Percentiles rank a stretch among this genome's conserved stretches.
Evolutionary conservation across 2,329 filamentous ascomycete genomes (phyloP).

Genomic region (Furcasterigmium furcatum): DNA sequence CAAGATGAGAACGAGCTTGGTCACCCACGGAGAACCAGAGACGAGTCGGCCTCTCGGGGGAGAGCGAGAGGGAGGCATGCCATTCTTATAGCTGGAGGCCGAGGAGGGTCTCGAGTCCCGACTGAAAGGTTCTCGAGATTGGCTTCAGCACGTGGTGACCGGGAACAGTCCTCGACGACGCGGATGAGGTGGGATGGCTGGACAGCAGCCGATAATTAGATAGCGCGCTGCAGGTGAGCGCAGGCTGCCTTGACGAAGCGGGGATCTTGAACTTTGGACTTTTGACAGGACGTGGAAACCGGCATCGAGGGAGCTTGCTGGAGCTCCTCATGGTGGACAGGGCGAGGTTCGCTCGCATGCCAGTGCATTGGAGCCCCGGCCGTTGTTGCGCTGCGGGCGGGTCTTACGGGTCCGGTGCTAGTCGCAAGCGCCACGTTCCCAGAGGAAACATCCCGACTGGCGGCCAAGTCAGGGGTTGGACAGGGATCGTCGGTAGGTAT

Average conservation of each 20-base stretch:
- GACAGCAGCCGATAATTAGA: too few species aligned
- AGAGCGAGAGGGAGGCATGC: constrained; percentile 7
- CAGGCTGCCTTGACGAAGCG: too few species aligned
- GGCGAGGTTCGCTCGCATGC: too few species aligned
- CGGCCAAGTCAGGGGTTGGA: constrained; percentile 5
- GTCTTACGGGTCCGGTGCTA: too few species aligned
- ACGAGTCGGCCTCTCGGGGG: constrained; percentile 7
- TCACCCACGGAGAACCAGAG: constrained; percentile 10
- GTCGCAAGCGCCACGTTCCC: constrained; percentile 11
- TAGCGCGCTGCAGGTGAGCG: too few species aligned
- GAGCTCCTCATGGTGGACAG: too few species aligned
- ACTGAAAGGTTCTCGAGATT: background rate
- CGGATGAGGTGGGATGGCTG: background rate
- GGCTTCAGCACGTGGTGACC: background rate
- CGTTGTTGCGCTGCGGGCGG: too few species aligned
- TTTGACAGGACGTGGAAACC: too few species aligned
- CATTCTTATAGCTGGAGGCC: constrained; percentile 7
- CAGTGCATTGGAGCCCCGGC: too few species aligned
- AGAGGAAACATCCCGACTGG: constrained; percentile 11
- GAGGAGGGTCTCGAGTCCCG: background rate
- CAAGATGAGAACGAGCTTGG: constrained; percentile 8
- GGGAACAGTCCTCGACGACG: background rate
- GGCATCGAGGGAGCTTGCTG: too few species aligned
- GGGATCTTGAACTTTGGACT: too few species aligned
- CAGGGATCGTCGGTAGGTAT: constrained; percentile 4